Conservation (phyloP, 78 protist species). For the Dictyostelium intermedium region DNA sequence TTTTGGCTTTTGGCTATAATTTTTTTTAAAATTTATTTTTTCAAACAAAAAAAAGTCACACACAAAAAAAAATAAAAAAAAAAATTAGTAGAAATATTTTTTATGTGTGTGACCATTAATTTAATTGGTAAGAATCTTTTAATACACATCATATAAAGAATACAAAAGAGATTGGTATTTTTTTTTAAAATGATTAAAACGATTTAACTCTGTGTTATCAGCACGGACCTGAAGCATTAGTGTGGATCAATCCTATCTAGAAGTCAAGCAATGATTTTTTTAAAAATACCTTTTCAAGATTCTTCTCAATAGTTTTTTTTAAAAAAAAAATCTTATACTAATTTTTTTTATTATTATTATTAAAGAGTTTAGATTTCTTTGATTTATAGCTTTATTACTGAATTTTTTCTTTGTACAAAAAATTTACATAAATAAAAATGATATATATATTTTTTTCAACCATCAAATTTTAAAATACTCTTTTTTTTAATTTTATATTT, state of each 20-base stretch:
- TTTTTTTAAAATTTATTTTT: background rate
- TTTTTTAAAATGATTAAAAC: background rate
- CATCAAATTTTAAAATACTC: too few relatives aligned
- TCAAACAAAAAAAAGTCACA: background rate
- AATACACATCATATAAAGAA: background rate
- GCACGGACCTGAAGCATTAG: conserved; percentile 16
- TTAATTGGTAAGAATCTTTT: background rate
- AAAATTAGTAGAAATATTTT: background rate
- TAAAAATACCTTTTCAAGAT: background rate
- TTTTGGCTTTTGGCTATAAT: too few relatives aligned
- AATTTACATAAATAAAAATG: too few relatives aligned
- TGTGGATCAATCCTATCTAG: conserved; percentile 19
- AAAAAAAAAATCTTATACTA: background rate
- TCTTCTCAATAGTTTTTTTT: too few relatives aligned
- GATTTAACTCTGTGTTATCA: background rate
- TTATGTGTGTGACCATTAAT: background rate
- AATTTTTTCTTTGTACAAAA: too few relatives aligned
- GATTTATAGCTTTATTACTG: too few relatives aligned
- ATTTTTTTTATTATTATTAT: too few relatives aligned
- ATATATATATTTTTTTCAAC: too few relatives aligned
- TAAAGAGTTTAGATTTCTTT: too few relatives aligned
- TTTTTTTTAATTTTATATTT: too few relatives aligned
- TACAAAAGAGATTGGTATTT: background rate
- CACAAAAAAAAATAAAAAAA: background rate
- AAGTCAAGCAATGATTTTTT: conserved; percentile 1